Base-by-base conservation (phyloP, 2,329 filamentous ascomycete genomes). In the Fusarium kyushuense region DNA sequence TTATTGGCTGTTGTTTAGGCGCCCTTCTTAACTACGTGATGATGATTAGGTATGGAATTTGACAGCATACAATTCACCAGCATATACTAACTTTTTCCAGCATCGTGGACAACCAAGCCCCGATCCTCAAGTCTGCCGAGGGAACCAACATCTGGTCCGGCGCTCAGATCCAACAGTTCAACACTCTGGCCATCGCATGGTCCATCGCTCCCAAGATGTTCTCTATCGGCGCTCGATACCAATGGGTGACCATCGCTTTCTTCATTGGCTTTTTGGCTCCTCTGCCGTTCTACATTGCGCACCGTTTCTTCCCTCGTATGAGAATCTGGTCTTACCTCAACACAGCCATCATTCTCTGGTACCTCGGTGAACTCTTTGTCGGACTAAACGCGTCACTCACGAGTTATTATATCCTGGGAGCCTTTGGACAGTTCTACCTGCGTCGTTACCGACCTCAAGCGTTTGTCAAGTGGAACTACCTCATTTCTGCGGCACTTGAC, bases 1-100 rank as follows among this genome's bases (percentile, higher is more conserved):
- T 87, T 14, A 87, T 85, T 53, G 86, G 84, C 5, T 87, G 84
- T 2, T 67, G 87, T 1, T 74, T 88, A 0, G 86, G 86, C 4
- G 85, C 80, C 0, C 83, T 83, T 56, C 70, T 87, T 64, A 86
- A 85, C 76, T 87, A 86, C 57, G 83, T 79, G 17, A 80, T 87
- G 58, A 87, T 88, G 86, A 61, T 65, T 25, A 62, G 56, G 56
- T 60, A 41, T 21, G 54, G 2, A 30, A 3, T 1, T 48, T 10
- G 12, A 0, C 2, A 21, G 3, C 6, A 9, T 21, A 1, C 9
- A 3, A 12, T 8, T 2, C 21, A 11, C 7, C 0, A 2, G 16
- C 1, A 7, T 4, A 81, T 27, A 2, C 40, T 58, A 27, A 58
- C 5, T 25, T 10, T 79, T n/a, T 11, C 5, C 16, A 81, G 81